Percentiles rank a stretch among this genome's conserved stretches.
phyloP scores from a whole-genome alignment of 345 rosid species.

The Eucalyptus curtisii region DNA sequence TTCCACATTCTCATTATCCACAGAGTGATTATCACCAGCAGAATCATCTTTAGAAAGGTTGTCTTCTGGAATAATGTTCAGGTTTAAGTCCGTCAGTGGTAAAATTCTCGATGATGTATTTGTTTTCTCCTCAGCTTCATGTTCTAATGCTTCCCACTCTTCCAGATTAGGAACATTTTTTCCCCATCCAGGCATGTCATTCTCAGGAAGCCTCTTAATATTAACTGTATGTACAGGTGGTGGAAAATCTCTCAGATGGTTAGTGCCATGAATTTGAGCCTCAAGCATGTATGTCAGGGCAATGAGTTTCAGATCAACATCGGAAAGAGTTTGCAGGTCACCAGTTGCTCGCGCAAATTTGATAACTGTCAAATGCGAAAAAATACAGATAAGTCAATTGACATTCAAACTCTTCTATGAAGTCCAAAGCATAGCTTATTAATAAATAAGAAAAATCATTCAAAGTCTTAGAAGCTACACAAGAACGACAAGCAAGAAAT shows the following conservation, averaged over 20 bases:
- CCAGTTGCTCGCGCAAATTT: conserved; percentile 89
- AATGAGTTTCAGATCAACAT: conserved; percentile 75
- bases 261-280: conserved; percentile 72
- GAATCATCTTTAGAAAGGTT: conserved; percentile 29
- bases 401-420: background rate
- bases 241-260: conserved; percentile 62
- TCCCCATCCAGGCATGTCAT: conserved; percentile 95
- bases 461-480: background rate
- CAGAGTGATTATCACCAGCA: conserved; percentile 23
- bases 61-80: conserved; percentile 30
- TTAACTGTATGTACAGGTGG: conserved; percentile 67
- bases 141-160: conserved; percentile 89
- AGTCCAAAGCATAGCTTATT: background rate
- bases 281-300: conserved; percentile 79
- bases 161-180: conserved; percentile 78
- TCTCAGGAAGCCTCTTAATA: conserved; percentile 77
- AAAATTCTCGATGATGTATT: conserved; percentile 53
- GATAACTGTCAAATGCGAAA: conserved; percentile 21
- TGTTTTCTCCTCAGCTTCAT: conserved; percentile 28
- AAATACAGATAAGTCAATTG: background rate
- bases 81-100: conserved; percentile 64
- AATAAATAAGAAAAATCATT: background rate
- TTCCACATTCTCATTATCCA: conserved; percentile 29
- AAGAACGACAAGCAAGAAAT: background rate
- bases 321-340: conserved; percentile 81